Conservation (phyloP, 164 flowering plant species). For the Nymphaea thermarum region DNA sequence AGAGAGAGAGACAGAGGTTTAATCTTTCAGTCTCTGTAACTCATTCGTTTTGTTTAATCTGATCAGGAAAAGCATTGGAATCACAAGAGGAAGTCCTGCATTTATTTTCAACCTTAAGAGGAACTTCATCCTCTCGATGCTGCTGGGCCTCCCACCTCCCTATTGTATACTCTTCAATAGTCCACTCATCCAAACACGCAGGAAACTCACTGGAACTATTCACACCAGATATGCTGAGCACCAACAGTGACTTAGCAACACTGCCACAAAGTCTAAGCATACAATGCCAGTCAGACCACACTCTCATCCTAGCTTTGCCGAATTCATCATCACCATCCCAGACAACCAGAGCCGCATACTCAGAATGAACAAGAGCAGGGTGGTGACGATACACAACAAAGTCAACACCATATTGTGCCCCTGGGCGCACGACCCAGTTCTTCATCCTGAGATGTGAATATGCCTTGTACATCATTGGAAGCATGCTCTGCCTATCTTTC, state of each 20-base stretch:
- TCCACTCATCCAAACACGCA: slow-evolving; percentile 29
- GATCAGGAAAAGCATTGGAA: too few species aligned
- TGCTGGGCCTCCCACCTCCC: slow-evolving; percentile 64
- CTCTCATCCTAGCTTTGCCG: slow-evolving; percentile 30
- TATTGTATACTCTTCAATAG: slow-evolving; percentile 40
- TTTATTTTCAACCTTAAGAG: background rate
- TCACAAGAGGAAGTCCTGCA: too few species aligned
- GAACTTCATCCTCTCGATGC: slow-evolving; percentile 34
- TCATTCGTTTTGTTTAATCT: too few species aligned
- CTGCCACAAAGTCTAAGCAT: slow-evolving; percentile 53
- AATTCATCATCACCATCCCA: slow-evolving; percentile 20
- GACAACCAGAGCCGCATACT: slow-evolving; percentile 51
- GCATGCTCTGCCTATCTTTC: slow-evolving; percentile 23
- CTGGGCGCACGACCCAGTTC: slow-evolving; percentile 79
- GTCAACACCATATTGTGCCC: slow-evolving; percentile 68
- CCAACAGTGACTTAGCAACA: slow-evolving; percentile 64
- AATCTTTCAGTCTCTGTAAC: too few species aligned
- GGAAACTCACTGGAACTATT: slow-evolving; percentile 8
- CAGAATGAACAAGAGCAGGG: slow-evolving; percentile 68
- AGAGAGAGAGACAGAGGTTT: too few species aligned
- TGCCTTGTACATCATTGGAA: slow-evolving; percentile 47
- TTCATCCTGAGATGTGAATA: slow-evolving; percentile 58
- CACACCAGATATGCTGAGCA: slow-evolving; percentile 24
- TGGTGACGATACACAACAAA: slow-evolving; percentile 72
- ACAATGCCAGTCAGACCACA: slow-evolving; percentile 62